Conservation (phyloP, 192 early-diverging fungal species). For the Entomortierella beljakovae region DNA sequence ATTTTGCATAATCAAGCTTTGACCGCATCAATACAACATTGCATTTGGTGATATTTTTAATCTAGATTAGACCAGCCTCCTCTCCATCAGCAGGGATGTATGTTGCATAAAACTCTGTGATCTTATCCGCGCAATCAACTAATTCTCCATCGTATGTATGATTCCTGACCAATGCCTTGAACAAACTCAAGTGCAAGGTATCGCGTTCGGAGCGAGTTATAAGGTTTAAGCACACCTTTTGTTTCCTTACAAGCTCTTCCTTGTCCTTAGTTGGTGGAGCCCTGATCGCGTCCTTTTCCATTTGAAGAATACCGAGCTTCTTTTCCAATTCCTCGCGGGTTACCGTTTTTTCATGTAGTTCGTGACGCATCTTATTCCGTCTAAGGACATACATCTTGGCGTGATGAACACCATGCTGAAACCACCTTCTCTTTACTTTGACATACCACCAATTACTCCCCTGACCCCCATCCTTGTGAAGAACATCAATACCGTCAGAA, state of each 20-base stretch:
- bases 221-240: neutral
- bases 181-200: conserved; percentile 1
- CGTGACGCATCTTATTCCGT: conserved; percentile 4
- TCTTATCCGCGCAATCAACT: conserved; percentile 1
- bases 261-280: neutral
- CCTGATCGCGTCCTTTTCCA: neutral
- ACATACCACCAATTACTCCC: neutral
- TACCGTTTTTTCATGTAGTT: neutral
- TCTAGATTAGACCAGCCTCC: neutral
- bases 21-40: no score
- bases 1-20: no score
- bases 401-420: neutral
- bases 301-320: neutral
- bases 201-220: neutral
- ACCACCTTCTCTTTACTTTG: neutral
- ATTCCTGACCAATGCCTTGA: conserved; percentile 4
- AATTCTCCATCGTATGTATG: neutral
- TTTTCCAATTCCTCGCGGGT: neutral
- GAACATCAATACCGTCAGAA: neutral
- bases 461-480: neutral
- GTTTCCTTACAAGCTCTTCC: neutral
- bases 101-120: neutral
- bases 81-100: conserved; percentile 16
- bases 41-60: no score
- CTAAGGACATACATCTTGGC: conserved; percentile 2